A percentile compares a stretch with the other conserved stretches of the same genome.
Conservation (phyloP, 2,329 filamentous ascomycete species). For the Botrytis paeoniae region DNA sequence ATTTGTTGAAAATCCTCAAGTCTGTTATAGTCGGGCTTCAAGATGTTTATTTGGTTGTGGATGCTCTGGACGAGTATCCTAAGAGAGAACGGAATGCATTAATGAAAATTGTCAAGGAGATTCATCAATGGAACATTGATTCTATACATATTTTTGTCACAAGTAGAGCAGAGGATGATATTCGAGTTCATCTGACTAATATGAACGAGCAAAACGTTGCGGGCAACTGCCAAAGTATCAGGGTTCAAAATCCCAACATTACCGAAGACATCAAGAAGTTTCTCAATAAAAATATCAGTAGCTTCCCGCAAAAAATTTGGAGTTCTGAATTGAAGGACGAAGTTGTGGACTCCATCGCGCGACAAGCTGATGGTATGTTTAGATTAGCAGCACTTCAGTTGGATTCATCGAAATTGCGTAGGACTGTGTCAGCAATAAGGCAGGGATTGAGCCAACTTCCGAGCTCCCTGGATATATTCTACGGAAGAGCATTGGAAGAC, state of each 20-base stretch:
- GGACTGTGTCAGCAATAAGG: not conserved
- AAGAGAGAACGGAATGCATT: not conserved
- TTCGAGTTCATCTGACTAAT: not conserved
- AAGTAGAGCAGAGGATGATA: not conserved
- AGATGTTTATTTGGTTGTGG: not conserved
- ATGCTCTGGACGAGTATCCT: not conserved
- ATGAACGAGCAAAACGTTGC: not conserved
- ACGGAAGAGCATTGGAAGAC: slow-evolving; percentile 14
- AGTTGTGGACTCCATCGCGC: not conserved
- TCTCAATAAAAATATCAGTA: not conserved
- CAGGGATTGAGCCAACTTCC: slow-evolving; percentile 17
- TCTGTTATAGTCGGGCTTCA: not conserved
- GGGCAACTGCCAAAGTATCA: not conserved
- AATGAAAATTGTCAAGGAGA: not conserved
- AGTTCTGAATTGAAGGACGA: not conserved
- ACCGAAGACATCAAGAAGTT: not conserved
- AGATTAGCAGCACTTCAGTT: slow-evolving; percentile 26
- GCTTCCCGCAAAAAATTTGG: too few species aligned
- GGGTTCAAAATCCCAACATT: not conserved
- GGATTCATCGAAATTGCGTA: slow-evolving; percentile 6
- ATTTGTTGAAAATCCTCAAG: not conserved
- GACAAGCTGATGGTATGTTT: slow-evolving; percentile 21
- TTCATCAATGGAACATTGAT: not conserved
- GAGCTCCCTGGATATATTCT: slow-evolving; percentile 21
- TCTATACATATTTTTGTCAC: not conserved